Evolutionary conservation across 352 stramenopile species (phyloP).

Genomic region (Pythium folliculosum): DNA sequence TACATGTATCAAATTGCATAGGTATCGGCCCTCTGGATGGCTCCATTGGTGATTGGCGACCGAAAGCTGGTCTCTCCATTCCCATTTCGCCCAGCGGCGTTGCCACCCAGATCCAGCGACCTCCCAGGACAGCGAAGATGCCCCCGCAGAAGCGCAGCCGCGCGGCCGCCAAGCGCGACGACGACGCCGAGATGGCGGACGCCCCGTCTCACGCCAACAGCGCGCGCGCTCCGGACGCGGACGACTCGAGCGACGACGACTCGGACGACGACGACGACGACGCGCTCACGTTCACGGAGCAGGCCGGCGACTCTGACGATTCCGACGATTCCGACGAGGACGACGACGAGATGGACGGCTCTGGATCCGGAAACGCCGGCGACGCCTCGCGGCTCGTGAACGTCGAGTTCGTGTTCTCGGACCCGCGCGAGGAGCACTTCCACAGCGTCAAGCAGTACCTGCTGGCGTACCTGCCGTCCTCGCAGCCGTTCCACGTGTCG

Average conservation of each 20-base stretch:
- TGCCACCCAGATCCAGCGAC: no score
- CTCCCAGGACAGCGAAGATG: constrained; percentile 20
- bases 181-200: constrained; percentile 35
- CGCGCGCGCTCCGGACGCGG: neutral
- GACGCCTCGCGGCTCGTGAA: constrained; percentile 44
- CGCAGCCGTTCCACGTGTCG: constrained; percentile 82
- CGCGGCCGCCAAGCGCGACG: constrained; percentile 29
- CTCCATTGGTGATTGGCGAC: neutral
- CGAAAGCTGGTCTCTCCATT: neutral
- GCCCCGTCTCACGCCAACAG: neutral
- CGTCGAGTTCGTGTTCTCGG: constrained; percentile 85
- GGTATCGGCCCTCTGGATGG: neutral
- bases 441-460: constrained; percentile 89
- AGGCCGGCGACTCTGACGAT: constrained; percentile 31
- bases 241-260: constrained; percentile 27
- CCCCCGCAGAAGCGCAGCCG: constrained; percentile 41
- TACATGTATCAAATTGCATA: neutral
- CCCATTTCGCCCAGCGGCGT: neutral
- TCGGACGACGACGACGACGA: constrained; percentile 53
- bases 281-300: constrained; percentile 60
- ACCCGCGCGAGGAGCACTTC: constrained; percentile 79
- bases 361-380: neutral
- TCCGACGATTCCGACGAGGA: constrained; percentile 58
- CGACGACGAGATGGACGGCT: constrained; percentile 52
- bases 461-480: constrained; percentile 66